Evolutionary conservation across 192 early-diverging fungal genomes (phyloP), one percentile per base, ranked within the genome.

Genomic region (Coemansia reversa): DNA sequence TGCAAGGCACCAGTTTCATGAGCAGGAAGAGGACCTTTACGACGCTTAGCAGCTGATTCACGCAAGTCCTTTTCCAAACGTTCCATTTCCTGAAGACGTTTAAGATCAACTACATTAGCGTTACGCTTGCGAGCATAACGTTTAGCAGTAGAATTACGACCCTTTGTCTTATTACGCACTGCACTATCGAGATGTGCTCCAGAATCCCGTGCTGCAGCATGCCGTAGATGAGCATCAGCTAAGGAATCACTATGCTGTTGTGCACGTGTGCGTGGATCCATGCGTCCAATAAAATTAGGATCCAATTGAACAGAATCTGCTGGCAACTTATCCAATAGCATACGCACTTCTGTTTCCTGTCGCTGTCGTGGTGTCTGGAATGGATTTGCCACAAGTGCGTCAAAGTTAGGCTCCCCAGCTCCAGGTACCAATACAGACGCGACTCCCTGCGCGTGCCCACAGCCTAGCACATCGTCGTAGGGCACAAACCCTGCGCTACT

Each of bases 371-470:
- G 84, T 7, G 93, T 97, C 76, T 95, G 88, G 87, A 84, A 97
- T 18, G 93, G 94, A 79, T 98, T 98, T 28, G 90, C 90, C 67
- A 91, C 93, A 30, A 93, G 67, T 3, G 90, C 89, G 79, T 98
- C 96, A 83, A 92, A 94, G 89, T 98, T 98, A 69, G 96, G 91
- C 70, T 98, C 96, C 56, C 96, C 96, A n/a, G 94, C 80, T 12
- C 93, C 93, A 0, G 96, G 96, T 6, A 98, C 84, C 11, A 96
- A 83, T 22, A 98, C 71, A 60, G 86, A 90, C 12, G 84, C 85
- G 6, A 98, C 77, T 14, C 96, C 96, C 16, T 78, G 61, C 18
- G 75, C 67, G 81, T 97, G 93, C 19, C 92, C 92, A 51, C 91
- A 72, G 18, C 90, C 94, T 16, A 98, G 87, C 7, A 94, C 89